Base-by-base conservation (phyloP, 176 grass and related monocot genomes). In the Ensete ventricosum region DNA sequence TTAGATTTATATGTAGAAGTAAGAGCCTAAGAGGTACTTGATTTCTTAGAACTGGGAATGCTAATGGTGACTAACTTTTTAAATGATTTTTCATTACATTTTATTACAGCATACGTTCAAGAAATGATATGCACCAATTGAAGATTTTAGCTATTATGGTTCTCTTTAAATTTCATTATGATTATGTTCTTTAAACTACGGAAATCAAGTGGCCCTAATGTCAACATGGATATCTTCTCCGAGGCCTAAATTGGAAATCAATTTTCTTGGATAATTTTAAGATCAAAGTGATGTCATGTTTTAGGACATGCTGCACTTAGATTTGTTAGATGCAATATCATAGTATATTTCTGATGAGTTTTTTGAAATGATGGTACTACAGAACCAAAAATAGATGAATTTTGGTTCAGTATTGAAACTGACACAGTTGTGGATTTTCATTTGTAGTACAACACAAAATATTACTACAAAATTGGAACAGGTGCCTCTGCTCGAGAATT, bases 381-480 rank as follows among this genome's bases (percentile, higher is more conserved):
- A 34, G 8, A 49, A 22, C 14, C 74, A 76, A n/a, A n/a, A 69
- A 49, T 43, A 75, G 29, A 51, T 72, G 34, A 43, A 21, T 14
- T 64, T 25, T 71, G 34, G 17, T 51, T 48, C 1, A 13, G 11
- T 64, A 3, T 76, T 11, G 49, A 16, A 64, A 59, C 11, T 76
- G n/a, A 65, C 74, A 65, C 21, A 14, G 9, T 9, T 69, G 8
- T 63, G 57, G 12, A 12, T 80, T 72, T 73, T 70, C 9, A 20
- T 79, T 89, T 85, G 76, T 71, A 93, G 94, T 89, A 87, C 72
- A 73, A 81, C 59, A 91, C 90, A 69, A 98, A 93, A 51, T 98
- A 98, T 81, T 91, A 93, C 77, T 98, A 98, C 69, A 98, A 91
- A 84, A 89, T 98, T 82, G 90, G 90, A 71, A 83, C 71, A 0